These are phyloP conservation scores for Oleoguttula mirabilis DNA, from an alignment of 495 filamentous ascomycete species.

Conservation along the genomic window DNA sequence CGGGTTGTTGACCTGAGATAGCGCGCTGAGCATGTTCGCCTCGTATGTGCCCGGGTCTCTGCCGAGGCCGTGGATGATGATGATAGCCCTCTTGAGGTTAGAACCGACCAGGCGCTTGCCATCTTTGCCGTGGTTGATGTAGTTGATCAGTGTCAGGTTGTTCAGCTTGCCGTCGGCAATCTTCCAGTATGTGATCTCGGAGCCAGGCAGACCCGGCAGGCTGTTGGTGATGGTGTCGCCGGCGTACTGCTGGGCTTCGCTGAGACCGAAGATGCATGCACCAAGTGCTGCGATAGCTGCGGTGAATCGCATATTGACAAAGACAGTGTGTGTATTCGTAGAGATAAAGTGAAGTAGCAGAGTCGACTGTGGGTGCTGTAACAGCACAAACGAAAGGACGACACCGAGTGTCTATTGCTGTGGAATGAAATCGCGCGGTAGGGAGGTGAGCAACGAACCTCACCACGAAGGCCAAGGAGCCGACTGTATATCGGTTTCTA, in stretches of 20 bases:
- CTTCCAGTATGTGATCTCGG: conserved; percentile 16
- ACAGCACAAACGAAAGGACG: no score
- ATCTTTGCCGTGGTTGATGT: conserved; percentile 5
- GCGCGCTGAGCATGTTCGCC: conserved; percentile 13
- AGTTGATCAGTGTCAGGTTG: conserved; percentile 22
- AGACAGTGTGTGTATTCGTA: no score
- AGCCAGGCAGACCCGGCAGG: conserved; percentile 12
- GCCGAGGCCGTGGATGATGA: conserved; percentile 16
- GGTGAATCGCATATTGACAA: background rate
- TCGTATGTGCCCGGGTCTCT: conserved; percentile 14
- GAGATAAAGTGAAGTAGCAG: no score
- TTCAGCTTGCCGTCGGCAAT: conserved; percentile 13
- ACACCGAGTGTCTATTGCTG: no score
- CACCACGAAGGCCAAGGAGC: no score
- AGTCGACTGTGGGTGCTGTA: no score
- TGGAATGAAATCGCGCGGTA: no score
- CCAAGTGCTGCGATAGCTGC: background rate
- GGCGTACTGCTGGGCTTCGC: conserved; percentile 16
- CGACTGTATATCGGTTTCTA: no score
- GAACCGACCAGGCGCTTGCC: conserved; percentile 5
- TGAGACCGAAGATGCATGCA: background rate
- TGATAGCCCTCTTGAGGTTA: conserved; percentile 13
- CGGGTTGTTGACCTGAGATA: conserved; percentile 8
- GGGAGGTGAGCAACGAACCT: no score
- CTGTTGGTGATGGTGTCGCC: conserved; percentile 13